Conservation (phyloP, 306 rosid species). For the Boehmeria nivea region DNA sequence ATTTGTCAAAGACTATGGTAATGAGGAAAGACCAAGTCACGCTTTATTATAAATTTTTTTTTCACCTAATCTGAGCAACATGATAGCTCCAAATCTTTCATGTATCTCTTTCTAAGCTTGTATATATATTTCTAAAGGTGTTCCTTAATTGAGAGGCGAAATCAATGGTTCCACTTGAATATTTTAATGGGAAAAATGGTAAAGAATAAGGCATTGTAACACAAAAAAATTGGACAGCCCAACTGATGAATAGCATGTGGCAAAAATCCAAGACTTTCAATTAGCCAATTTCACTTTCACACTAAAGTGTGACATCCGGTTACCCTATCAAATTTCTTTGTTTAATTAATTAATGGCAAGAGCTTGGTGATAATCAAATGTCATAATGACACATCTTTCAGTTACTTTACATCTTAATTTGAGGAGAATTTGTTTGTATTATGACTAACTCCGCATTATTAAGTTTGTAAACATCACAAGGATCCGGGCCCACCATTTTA, state of each 20-base stretch:
- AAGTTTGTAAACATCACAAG: slow-evolving; percentile 47
- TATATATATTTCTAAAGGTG: slow-evolving; percentile 14
- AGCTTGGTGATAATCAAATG: slow-evolving; percentile 35
- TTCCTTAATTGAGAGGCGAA: slow-evolving; percentile 59
- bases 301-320: slow-evolving; percentile 30
- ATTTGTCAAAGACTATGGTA: slow-evolving; percentile 25
- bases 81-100: slow-evolving; percentile 35
- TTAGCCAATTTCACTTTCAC: slow-evolving; percentile 24
- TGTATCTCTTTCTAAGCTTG: slow-evolving; percentile 18
- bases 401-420: slow-evolving; percentile 55
- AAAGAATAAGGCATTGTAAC: slow-evolving; percentile 60
- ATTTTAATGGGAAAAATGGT: slow-evolving; percentile 40
- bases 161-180: slow-evolving; percentile 26
- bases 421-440: slow-evolving; percentile 33
- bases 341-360: slow-evolving; percentile 15
- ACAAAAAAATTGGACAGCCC: slow-evolving; percentile 52
- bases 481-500: slow-evolving; percentile 79
- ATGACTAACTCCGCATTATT: slow-evolving; percentile 46
- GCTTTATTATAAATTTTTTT: slow-evolving; percentile 19
- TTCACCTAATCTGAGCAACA: slow-evolving; percentile 39
- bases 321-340: slow-evolving; percentile 22
- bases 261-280: slow-evolving; percentile 19
- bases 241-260: slow-evolving; percentile 43
- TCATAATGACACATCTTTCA: slow-evolving; percentile 44
- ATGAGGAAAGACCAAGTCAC: slow-evolving; percentile 28